Evolutionary conservation across 257 asterid species (phyloP), one percentile per base, ranked within the genome.

Genomic region (Parsonsia alboflavescens): DNA sequence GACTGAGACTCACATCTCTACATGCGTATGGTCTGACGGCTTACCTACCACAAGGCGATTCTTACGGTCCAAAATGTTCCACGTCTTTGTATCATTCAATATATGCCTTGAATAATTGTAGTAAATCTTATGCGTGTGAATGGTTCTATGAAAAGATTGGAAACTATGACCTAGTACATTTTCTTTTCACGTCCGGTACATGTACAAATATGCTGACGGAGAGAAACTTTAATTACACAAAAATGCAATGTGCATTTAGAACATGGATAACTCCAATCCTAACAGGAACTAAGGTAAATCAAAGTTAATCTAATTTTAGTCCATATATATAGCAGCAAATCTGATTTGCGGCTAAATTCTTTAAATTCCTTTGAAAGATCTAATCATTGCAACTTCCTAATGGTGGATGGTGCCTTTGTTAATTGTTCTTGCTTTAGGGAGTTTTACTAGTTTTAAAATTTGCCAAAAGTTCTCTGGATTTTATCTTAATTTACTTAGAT

Each of bases 61-160:
- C 82, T 86, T 21, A 69, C 75, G 93, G 93, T 79, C 84, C 24
- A 63, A 59, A 84, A 79, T 82, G 86, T 77, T 88, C 88, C 97
- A 89, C 96, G 91, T 86, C 79, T 57, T 68, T n/a, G 2, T 58
- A 44, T 24, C 0, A 16, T 22, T 26, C 36, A 19, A 17, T 36
- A 36, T 36, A 64, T 64, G 49, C 49, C 16, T 16, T 1, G 61
- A n/a, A 22, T 54, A 7, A 54, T 21, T 21, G 7, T 7, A 0
- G 58, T 53, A 53, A 19, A 53, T 50, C 56, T 50, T 17, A 52
- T 52, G 10, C 69, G 16, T 7, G 17, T 58, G 65, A 58, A 46
- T 39, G 21, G 21, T 19, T n/a, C 63, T 16, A 16, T 2, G 13
- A 33, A 5, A 21, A 16, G 5, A 33, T 17, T 63, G 24, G 17